A percentile compares a stretch with the other conserved stretches of the same genome.
These are phyloP conservation scores for Elaeagnus macrophylla DNA, from an alignment of 306 rosid species.

Conservation along the genomic window DNA sequence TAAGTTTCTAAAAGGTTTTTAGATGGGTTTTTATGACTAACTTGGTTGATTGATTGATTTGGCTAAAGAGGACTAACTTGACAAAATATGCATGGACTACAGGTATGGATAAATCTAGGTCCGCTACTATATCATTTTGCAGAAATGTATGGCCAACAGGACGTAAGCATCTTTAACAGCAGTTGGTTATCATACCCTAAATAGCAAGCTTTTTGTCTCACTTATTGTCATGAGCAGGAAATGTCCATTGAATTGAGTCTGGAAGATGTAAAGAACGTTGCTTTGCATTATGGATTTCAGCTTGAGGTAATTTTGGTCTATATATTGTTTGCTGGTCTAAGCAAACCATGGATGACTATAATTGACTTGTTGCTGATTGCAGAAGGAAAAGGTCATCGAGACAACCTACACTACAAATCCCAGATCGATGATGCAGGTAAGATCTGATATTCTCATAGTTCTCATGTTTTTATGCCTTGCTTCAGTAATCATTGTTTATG, in stretches of 20 bases:
- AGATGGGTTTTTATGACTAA: not conserved
- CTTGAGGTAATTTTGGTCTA: conserved; percentile 51
- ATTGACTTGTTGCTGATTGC: conserved; percentile 21
- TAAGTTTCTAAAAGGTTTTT: conserved; percentile 31
- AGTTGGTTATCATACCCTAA: not conserved
- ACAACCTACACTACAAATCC: conserved; percentile 83
- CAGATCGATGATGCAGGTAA: conserved; percentile 93
- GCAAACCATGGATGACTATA: conserved; percentile 3
- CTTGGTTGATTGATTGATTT: conserved; percentile 16
- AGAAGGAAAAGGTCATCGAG: conserved; percentile 78
- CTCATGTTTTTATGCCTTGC: not conserved
- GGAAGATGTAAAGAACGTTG: conserved; percentile 84
- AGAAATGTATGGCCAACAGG: conserved; percentile 81
- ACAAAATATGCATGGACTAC: conserved; percentile 17
- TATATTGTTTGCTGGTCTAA: conserved; percentile 3
- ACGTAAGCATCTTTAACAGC: conserved; percentile 37
- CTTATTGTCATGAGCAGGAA: conserved; percentile 40
- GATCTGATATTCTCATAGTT: conserved; percentile 23
- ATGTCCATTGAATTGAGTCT: conserved; percentile 90
- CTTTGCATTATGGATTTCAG: conserved; percentile 68
- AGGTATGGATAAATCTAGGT: conserved; percentile 98
- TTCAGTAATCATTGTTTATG: too few relatives aligned
- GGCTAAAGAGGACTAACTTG: conserved; percentile 2
- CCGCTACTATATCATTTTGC: conserved; percentile 95
- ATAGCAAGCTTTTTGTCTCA: not conserved